These are phyloP conservation scores for Yamadazyma laniorum DNA, from an alignment of 805 yeast species.

Conservation along the genomic window DNA sequence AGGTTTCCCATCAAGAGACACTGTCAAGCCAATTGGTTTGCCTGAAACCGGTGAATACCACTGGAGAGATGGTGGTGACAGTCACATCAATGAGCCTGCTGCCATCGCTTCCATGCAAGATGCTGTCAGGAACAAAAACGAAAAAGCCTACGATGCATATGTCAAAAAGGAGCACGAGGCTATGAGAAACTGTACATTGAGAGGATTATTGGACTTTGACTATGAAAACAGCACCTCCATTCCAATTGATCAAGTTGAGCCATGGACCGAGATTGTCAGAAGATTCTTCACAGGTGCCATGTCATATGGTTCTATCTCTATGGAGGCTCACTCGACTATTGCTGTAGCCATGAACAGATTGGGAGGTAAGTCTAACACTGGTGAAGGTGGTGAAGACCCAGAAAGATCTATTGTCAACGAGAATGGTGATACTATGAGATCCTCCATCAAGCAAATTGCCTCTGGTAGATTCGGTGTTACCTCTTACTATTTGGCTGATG, in stretches of 20 bases:
- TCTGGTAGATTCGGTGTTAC: constrained; percentile 99
- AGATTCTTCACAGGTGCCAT: constrained; percentile 99
- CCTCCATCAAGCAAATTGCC: constrained; percentile 97
- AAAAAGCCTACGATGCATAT: constrained; percentile 86
- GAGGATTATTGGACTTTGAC: constrained; percentile 93
- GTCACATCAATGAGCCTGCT: constrained; percentile 90
- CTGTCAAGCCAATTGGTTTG: constrained; percentile 67
- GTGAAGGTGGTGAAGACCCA: constrained; percentile 99
- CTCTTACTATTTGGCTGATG: constrained; percentile 88
- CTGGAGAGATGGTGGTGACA: constrained; percentile 98
- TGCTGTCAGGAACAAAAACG: constrained; percentile 97
- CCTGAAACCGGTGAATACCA: constrained; percentile 97
- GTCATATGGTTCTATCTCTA: constrained; percentile 98
- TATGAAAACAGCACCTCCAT: constrained; percentile 67
- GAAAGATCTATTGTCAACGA: constrained; percentile 77
- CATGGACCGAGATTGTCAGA: constrained; percentile 98
- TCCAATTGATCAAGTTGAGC: constrained; percentile 97
- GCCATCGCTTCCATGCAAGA: constrained; percentile 96
- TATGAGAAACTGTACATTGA: constrained; percentile 84
- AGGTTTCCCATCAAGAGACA: constrained; percentile 79
- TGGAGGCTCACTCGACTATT: constrained; percentile 96
- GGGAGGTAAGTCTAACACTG: constrained; percentile 97
- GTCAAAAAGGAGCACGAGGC: constrained; percentile 89
- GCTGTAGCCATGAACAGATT: constrained; percentile 98
- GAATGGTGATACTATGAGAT: constrained; percentile 97